A percentile compares a stretch with the other conserved stretches of the same genome.
Conservation (phyloP, 192 early-diverging fungal species). For the Podila horticola region DNA sequence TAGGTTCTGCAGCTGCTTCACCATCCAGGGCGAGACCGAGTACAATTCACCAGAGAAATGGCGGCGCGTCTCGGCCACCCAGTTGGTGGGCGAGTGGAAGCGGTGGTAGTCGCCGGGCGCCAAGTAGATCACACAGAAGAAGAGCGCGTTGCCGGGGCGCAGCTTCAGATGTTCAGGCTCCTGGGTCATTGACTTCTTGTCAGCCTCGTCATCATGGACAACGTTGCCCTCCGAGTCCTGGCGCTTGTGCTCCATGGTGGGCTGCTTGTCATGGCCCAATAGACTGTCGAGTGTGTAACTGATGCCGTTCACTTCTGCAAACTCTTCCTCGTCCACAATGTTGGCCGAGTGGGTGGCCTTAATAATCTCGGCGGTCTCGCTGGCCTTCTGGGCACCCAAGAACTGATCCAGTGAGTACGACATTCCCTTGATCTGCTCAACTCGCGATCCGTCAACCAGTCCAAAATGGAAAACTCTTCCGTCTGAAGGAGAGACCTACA, state of each 20-base stretch:
- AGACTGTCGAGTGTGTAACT: slow-evolving; percentile 82
- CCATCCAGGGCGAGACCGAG: slow-evolving; percentile 94
- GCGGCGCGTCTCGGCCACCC: slow-evolving; percentile 86
- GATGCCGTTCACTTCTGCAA: slow-evolving; percentile 90
- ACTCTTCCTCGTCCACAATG: slow-evolving; percentile 81
- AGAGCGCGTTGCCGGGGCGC: slow-evolving; percentile 76
- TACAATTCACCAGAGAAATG: slow-evolving; percentile 96
- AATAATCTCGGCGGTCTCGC: slow-evolving; percentile 47
- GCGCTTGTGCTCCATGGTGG: slow-evolving; percentile 46
- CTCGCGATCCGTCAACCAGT: slow-evolving; percentile 74
- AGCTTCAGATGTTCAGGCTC: slow-evolving; percentile 6
- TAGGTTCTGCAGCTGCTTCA: slow-evolving; percentile 82
- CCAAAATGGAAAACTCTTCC: slow-evolving; percentile 93
- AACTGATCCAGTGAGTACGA: slow-evolving; percentile 92
- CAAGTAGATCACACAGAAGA: slow-evolving; percentile 94
- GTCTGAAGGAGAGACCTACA: slow-evolving; percentile 88
- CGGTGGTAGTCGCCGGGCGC: slow-evolving; percentile 99
- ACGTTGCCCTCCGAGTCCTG: slow-evolving; percentile 53
- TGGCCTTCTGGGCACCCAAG: slow-evolving; percentile 67
- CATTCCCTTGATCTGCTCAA: slow-evolving; percentile 96
- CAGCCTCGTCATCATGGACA: slow-evolving; percentile 26
- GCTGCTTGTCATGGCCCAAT: slow-evolving; percentile 62
- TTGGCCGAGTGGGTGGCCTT: slow-evolving; percentile 67
- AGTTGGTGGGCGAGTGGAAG: slow-evolving; percentile 97
- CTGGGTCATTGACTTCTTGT: slow-evolving; percentile 23